Percentiles rank a stretch among this genome's conserved stretches.
Evolutionary conservation across 2,329 filamentous ascomycete genomes (phyloP).

Genomic region (Volutella citrinella): DNA sequence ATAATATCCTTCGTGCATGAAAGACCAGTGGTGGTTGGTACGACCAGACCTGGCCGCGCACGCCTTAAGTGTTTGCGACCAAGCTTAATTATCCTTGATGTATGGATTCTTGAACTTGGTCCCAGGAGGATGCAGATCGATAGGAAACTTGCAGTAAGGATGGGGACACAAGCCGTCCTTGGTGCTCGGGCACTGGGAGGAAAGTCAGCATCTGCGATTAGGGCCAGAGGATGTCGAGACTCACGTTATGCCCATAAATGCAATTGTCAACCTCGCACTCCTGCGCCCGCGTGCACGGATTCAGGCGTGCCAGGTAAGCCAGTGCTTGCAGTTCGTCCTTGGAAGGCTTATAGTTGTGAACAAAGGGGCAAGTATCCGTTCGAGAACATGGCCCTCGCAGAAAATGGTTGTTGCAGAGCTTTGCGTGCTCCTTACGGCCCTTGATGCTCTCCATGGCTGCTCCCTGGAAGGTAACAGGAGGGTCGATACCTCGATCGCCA

Average conservation of each 20-base stretch:
- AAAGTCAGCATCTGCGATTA: conserved; percentile 7
- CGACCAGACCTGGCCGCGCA: no score
- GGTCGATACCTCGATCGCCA: conserved; percentile 52
- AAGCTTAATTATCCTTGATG: conserved; percentile 31
- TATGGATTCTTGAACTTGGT: conserved; percentile 46
- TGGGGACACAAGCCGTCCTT: conserved; percentile 49
- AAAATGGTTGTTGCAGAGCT: conserved; percentile 62
- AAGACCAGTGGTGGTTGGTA: no score
- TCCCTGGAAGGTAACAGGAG: conserved; percentile 43
- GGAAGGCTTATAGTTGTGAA: conserved; percentile 52
- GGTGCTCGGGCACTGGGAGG: conserved; percentile 50
- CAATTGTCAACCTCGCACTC: conserved; percentile 56
- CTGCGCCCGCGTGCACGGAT: conserved; percentile 56
- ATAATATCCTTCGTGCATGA: no score
- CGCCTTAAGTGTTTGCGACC: no score
- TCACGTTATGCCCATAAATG: conserved; percentile 62
- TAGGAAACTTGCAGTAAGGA: conserved; percentile 53
- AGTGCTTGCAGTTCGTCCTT: conserved; percentile 56
- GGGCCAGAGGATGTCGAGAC: conserved; percentile 20
- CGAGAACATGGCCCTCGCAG: conserved; percentile 56
- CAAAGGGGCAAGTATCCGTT: conserved; percentile 52
- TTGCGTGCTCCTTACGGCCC: conserved; percentile 51
- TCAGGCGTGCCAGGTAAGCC: conserved; percentile 52
- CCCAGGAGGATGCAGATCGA: conserved; percentile 54
- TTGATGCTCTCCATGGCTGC: conserved; percentile 52